Base-by-base conservation (phyloP, 2,329 filamentous ascomycete genomes). In the Cordyceps cateniannulata region DNA sequence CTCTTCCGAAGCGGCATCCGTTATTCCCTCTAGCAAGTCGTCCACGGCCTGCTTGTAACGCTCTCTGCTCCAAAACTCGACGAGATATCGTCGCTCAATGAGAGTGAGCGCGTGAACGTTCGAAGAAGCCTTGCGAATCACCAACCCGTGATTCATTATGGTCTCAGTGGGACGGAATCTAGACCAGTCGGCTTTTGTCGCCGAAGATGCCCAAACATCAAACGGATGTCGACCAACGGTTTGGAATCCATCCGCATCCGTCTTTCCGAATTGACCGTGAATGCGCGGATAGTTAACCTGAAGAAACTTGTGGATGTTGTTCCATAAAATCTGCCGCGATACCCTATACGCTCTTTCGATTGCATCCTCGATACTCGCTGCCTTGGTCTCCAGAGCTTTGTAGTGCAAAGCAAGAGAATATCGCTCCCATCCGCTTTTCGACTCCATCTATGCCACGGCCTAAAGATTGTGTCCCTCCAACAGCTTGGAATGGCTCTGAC, bases 401-500 rank as follows among this genome's bases (percentile, higher is more conserved):
- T 59, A 59, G 16, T 38, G 24, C 35, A 29, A 52, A n/a, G 44
- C 27, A 52, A 59, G 57, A 38, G 9, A 1, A 32, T 52, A 35
- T 16, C 49, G 8, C 49, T 59, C 57, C n/a, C 22, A 44, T 16
- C 25, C 5, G 35, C 48, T 59, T 24, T 52, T 59, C 1, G 57
- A 45, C 27, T 53, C 57, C 3, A 8, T 5, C 22, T 59, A 25
- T 38, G 57, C 6, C 10, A 59, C 57, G 24, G 48, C 20, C 24
- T 38, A 48, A 24, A 59, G 49, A 38, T 52, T 59, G n/a, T 59
- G 38, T 22, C 49, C 48, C 49, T 52, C 48, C 16, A 59, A 25
- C n/a, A 52, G 3, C 4, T 16, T 25, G 62, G 63, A 27, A 10
- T 51, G 54, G n/a, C 64, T 65, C 1, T 65, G 63, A 1, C 60